Percentiles rank a stretch among this genome's conserved stretches.
These are phyloP conservation scores for Fusarium dlaminii DNA, from an alignment of 2,329 filamentous ascomycete genomes.

Conservation along the genomic window DNA sequence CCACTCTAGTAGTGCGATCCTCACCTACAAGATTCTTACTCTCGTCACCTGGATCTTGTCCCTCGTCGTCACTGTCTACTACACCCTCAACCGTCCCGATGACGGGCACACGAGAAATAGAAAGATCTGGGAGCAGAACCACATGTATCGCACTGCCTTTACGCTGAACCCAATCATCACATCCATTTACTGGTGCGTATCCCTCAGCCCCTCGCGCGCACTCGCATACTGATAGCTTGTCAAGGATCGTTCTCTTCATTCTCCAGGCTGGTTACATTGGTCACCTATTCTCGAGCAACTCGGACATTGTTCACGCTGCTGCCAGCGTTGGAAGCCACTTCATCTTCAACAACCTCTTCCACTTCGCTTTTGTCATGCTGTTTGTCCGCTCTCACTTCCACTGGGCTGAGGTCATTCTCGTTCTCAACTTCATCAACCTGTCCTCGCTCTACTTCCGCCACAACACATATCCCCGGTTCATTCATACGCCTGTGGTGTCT, in stretches of 20 bases:
- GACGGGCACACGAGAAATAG: conserved; percentile 68
- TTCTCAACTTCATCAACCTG: conserved; percentile 86
- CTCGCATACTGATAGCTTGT: not conserved
- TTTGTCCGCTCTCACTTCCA: conserved; percentile 81
- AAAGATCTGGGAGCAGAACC: conserved; percentile 81
- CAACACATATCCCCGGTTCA: conserved; percentile 73
- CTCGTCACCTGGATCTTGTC: conserved; percentile 79
- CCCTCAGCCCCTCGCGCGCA: not conserved
- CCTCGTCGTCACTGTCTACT: conserved; percentile 77
- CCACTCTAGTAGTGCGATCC: conserved; percentile 68
- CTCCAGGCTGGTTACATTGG: conserved; percentile 80
- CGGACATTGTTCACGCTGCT: conserved; percentile 71
- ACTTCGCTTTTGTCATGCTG: conserved; percentile 84
- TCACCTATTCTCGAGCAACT: conserved; percentile 76
- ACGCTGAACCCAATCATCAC: conserved; percentile 72
- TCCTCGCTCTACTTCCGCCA: conserved; percentile 83
- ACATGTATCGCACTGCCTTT: conserved; percentile 74
- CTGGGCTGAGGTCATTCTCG: conserved; percentile 78
- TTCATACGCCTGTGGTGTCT: conserved; percentile 79
- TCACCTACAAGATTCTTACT: conserved; percentile 80
- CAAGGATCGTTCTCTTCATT: conserved; percentile 76
- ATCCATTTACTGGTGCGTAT: conserved; percentile 77
- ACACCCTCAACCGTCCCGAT: conserved; percentile 70
- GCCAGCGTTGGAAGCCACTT: conserved; percentile 85
- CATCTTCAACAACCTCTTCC: conserved; percentile 84